Evolutionary conservation across 495 filamentous ascomycete genomes (phyloP), one percentile per base, ranked within the genome.

Genomic region (Talaromyces trachyspermus): DNA sequence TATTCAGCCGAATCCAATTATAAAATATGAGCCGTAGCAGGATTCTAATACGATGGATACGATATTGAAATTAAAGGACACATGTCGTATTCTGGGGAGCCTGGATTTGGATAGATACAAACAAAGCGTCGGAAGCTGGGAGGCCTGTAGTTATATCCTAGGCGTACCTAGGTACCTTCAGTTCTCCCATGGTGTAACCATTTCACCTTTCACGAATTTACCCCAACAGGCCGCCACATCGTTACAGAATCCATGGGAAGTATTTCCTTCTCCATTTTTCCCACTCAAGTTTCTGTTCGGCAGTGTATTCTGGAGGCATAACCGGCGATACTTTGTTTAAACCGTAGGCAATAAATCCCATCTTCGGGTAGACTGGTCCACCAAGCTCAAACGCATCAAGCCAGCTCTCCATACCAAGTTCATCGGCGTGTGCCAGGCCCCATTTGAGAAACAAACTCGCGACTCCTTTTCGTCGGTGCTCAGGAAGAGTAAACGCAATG

Each of bases 341-440:
- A 2, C 27, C 48, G 18, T 55, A 9, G 12, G 45, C 24, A 1
- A 53, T 25, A 19, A 65, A 54, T 15, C 52, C 55, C 30, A 57
- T 52, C 11, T 53, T 58, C 19, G 56, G 50, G 42, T 66, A 64
- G 2, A 61, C 32, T 5, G 56, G 59, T 8, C 45, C 26, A 7
- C 56, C 63, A 15, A 40, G 35, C 5, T 43, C 50, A 14, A 56
- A 53, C 4, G 61, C 51, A 49, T 61, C 56, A 0, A 66, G 26
- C 26, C 53, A 61, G n/a, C 56, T 52, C 18, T 62, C 57, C 4
- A 63, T 23, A 2, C 57, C 56, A 23, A 59, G 27, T 24, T 63
- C 59, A 25, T 63, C 52, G 0, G 55, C 58, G 26, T 58, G 63
- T 5, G 35, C 26, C 14, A 55, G 60, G 1, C 61, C 61, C 63